These are phyloP conservation scores for Dryas octopetala DNA, from an alignment of 306 rosid genomes.

Conservation along the genomic window DNA sequence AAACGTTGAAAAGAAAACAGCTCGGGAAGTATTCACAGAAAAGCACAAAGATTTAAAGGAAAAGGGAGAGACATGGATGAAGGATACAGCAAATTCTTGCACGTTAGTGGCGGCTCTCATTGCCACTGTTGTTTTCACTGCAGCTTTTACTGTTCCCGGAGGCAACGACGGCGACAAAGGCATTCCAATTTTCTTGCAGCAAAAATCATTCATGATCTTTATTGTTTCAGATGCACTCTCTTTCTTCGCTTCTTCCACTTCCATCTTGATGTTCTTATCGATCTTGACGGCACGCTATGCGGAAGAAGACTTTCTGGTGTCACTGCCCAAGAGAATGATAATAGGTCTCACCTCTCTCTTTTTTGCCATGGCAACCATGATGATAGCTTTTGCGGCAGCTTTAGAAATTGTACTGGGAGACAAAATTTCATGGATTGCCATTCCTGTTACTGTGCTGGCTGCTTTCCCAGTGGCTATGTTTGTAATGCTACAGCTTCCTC, in stretches of 20 bases:
- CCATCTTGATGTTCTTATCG: neutral
- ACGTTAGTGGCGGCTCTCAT: conserved; percentile 50
- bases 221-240: neutral
- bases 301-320: neutral
- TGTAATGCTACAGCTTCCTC: neutral
- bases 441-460: neutral
- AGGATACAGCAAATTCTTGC: conserved; percentile 53
- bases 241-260: neutral
- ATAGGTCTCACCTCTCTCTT: neutral
- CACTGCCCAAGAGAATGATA: neutral
- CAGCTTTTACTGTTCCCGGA: conserved; percentile 48
- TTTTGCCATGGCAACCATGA: neutral
- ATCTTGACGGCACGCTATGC: neutral
- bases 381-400: neutral
- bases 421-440: neutral
- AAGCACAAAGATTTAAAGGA: conserved; percentile 44
- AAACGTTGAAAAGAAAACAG: conserved; percentile 36
- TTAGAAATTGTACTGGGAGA: neutral
- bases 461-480: neutral
- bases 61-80: conserved; percentile 57
- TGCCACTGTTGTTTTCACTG: conserved; percentile 46
- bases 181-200: conserved; percentile 26
- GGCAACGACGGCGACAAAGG: conserved; percentile 41
- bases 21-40: conserved; percentile 48
- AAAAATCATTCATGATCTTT: conserved; percentile 34